A percentile compares a stretch with the other conserved stretches of the same genome.
These are phyloP conservation scores for Stevia rebaudiana DNA, from an alignment of 140 eudicot genomes.

Conservation along the genomic window DNA sequence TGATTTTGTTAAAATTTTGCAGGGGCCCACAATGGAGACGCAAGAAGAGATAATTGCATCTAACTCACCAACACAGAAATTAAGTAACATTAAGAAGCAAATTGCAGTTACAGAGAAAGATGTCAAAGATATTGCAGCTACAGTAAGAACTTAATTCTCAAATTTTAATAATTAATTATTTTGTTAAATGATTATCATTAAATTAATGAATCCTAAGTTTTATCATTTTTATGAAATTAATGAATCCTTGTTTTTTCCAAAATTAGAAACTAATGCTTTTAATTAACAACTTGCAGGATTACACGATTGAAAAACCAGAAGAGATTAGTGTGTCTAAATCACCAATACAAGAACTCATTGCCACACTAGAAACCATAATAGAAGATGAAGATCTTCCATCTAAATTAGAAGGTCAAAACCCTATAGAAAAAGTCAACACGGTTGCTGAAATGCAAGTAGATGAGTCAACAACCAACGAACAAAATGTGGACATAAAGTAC, in stretches of 20 bases:
- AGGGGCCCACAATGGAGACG: constrained; percentile 6
- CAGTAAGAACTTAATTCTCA: neutral
- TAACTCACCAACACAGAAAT: constrained; percentile 10
- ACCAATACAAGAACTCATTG: constrained; percentile 6
- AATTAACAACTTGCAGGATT: constrained; percentile 7
- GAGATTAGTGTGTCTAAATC: constrained; percentile 8
- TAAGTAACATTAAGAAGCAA: constrained; percentile 15
- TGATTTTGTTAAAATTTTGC: neutral
- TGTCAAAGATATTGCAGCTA: neutral
- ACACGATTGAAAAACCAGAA: constrained; percentile 14
- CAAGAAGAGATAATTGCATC: neutral
- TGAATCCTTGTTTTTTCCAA: neutral
- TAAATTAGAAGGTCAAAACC: constrained; percentile 13
- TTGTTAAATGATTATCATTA: no score
- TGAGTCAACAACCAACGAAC: constrained; percentile 5
- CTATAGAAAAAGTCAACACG: neutral
- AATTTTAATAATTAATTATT: neutral
- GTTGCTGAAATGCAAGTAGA: constrained; percentile 15
- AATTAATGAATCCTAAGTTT: no score
- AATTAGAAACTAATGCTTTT: neutral
- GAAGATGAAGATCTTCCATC: constrained; percentile 16
- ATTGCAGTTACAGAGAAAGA: neutral
- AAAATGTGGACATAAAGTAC: neutral
- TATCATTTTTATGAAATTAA: neutral
- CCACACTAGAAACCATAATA: constrained; percentile 3